Conservation (phyloP, 768 basidiomycete species). For the Collybia mongolica region DNA sequence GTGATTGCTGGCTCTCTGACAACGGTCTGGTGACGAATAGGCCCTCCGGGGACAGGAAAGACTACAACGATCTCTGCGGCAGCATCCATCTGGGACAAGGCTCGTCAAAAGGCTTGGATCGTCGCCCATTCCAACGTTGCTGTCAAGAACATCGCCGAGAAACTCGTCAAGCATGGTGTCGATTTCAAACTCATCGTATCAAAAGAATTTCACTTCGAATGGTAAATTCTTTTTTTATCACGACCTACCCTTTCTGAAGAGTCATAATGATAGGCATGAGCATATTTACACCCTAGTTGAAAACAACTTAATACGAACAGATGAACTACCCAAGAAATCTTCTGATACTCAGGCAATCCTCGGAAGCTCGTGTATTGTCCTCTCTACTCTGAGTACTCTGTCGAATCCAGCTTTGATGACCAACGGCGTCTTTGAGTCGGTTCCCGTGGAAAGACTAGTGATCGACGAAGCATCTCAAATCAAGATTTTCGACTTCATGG, state of each 20-base stretch:
- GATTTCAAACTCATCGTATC: constrained; percentile 45
- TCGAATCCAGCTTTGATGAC: constrained; percentile 40
- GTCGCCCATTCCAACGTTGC: constrained; percentile 50
- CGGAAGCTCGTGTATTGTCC: constrained; percentile 29
- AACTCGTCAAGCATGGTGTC: constrained; percentile 30
- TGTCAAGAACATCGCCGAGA: constrained; percentile 50
- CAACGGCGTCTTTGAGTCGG: constrained; percentile 29
- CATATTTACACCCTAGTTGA: constrained; percentile 38
- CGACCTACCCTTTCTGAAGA: too few species aligned
- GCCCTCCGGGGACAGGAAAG: constrained; percentile 54
- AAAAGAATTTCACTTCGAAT: constrained; percentile 46
- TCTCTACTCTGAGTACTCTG: constrained; percentile 51
- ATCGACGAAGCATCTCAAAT: constrained; percentile 58
- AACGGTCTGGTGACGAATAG: too few species aligned
- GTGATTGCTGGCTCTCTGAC: too few species aligned
- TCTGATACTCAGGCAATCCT: constrained; percentile 24
- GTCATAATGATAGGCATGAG: constrained; percentile 61
- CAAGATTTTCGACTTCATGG: constrained; percentile 46
- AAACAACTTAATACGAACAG: constrained; percentile 36
- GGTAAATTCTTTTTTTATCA: constrained; percentile 28
- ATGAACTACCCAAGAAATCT: constrained; percentile 31
- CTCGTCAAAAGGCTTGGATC: constrained; percentile 31
- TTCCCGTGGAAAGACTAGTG: constrained; percentile 44
- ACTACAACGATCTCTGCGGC: constrained; percentile 50
- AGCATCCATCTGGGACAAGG: constrained; percentile 31